A percentile compares a stretch with the other conserved stretches of the same genome.
phyloP scores from a whole-genome alignment of 2,329 filamentous ascomycete genomes.

The Torrubiellomyces zombiae region DNA sequence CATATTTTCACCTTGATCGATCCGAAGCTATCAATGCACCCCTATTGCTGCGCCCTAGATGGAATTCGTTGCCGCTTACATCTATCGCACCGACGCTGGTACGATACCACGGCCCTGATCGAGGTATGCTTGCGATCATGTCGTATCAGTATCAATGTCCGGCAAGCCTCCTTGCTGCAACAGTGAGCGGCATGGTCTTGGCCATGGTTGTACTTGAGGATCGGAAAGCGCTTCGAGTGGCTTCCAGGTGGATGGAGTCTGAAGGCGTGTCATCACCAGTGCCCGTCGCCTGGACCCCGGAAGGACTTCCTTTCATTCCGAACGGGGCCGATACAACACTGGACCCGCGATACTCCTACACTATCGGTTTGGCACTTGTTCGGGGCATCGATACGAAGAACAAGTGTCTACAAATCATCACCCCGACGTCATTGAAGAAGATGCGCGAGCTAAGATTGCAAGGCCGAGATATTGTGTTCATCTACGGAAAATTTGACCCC shows the following conservation, averaged over 20 bases:
- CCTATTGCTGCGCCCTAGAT: too few relatives aligned
- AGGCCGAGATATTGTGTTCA: constrained; percentile 39
- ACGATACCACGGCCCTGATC: constrained; percentile 30
- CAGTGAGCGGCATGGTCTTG: constrained; percentile 55
- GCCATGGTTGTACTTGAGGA: constrained; percentile 48
- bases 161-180: constrained; percentile 40
- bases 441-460: constrained; percentile 23
- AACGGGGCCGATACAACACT: constrained; percentile 36
- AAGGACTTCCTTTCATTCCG: constrained; percentile 46
- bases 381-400: constrained; percentile 45
- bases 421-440: constrained; percentile 30
- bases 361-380: constrained; percentile 51
- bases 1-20: constrained; percentile 68
- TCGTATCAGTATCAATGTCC: constrained; percentile 50
- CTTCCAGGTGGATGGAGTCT: constrained; percentile 4
- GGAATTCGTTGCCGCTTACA: constrained; percentile 42
- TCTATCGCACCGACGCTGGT: constrained; percentile 43
- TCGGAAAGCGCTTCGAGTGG: constrained; percentile 26
- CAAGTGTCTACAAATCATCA: constrained; percentile 45
- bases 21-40: constrained; percentile 8
- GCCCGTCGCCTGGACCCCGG: constrained; percentile 15
- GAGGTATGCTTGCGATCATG: constrained; percentile 47
- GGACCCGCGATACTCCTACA: constrained; percentile 39
- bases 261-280: constrained; percentile 2
- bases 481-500: constrained; percentile 51